Conservation (phyloP, 1,284 basidiomycete species). For the Omphalotus olearius region DNA sequence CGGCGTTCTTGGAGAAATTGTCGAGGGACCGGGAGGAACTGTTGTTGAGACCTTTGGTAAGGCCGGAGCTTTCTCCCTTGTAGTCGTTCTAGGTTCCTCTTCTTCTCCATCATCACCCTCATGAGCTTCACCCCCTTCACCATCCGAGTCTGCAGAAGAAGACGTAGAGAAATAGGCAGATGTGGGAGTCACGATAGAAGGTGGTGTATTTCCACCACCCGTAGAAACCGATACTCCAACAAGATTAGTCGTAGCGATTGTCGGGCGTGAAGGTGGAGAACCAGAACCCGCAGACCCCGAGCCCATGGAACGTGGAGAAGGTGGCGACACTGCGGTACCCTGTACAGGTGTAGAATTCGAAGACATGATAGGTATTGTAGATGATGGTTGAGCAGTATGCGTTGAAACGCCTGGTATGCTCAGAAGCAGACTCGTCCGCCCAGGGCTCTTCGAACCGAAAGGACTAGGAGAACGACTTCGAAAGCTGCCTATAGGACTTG, state of each 20-base stretch:
- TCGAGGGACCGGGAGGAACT: neutral
- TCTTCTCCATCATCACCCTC: neutral
- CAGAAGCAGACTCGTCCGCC: constrained; percentile 38
- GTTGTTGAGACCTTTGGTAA: neutral
- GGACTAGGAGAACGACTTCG: constrained; percentile 43
- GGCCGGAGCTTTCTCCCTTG: constrained; percentile 4
- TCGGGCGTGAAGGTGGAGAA: neutral
- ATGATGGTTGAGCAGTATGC: no score
- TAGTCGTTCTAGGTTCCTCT: constrained; percentile 5
- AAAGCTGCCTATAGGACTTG: constrained; percentile 61
- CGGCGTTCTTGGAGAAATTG: neutral
- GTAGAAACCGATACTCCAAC: no score
- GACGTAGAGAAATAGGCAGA: constrained; percentile 43
- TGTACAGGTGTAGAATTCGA: neutral
- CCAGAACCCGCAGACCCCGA: neutral
- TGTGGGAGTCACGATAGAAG: constrained; percentile 37
- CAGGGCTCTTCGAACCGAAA: constrained; percentile 24
- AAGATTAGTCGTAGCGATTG: neutral
- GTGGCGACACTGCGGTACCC: neutral
- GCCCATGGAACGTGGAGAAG: neutral
- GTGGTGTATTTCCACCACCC: no score
- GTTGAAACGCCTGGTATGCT: constrained; percentile 31
- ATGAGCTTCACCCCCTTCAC: constrained; percentile 14
- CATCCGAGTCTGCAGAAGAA: constrained; percentile 24
- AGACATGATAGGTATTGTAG: no score